Evolutionary conservation across 495 filamentous ascomycete species (phyloP), one percentile per base, ranked within the genome.

Genomic region (Cercophora newfieldiana): DNA sequence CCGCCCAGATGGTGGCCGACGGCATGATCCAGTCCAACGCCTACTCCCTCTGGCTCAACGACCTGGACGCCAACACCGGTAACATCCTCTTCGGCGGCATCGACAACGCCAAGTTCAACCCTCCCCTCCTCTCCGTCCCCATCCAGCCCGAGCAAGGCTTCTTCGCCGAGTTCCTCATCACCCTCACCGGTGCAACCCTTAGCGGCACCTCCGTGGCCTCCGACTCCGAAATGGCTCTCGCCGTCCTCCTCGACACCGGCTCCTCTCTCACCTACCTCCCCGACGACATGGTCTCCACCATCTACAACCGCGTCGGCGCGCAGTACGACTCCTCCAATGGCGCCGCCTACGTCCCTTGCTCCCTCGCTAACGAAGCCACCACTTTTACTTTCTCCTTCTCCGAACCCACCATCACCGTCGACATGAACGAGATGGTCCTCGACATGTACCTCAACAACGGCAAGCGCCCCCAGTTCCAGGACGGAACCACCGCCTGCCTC

Each of bases 21-120:
- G 89, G 87, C 1, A 33, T 88, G 29, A 96, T 97, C 70, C 82
- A 88, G 56, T 89, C 91, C 19, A 91, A 88, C 66, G 93, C 94
- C 18, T 99, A 94, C 76, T 93, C 89, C 66, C 76, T 97, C 0
- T 97, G 92, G 92, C 82, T 97, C 29, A 92, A 96, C 79, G 91
- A 94, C 68, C 82, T 93, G 0, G 83, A 90, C 62, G 82, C 90
- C 54, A 88, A 82, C 66, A 90, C 85, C 7, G 95, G 95, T 31
- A 88, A 85, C 57, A 91, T 99, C 61, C 80, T 99, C 14, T 99
- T 99, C 69, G 95, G 95, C 26, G 95, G 95, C 55, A 87, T 99
- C 59, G 90, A 99, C 77, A 89, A 88, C 0, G 89, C 82, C 31
- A 92, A 94, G 70, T 98, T 88, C 75, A 77, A 77, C 6, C 93